Base-by-base conservation (phyloP, 257 asterid species). In the Ehretia macrophylla region DNA sequence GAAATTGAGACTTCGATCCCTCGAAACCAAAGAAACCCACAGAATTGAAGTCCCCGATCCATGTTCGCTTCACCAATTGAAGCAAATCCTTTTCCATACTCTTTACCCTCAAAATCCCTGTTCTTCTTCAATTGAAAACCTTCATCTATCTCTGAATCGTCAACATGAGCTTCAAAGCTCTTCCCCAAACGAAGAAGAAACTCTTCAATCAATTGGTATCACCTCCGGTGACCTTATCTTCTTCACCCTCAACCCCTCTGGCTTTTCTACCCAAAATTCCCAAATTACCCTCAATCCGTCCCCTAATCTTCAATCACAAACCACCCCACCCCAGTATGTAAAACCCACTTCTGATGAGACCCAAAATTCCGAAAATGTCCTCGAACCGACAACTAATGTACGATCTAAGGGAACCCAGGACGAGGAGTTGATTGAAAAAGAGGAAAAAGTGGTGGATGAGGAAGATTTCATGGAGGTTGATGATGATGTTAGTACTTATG, bases 91-190 rank as follows among this genome's bases (percentile, higher is more conserved):
- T 46, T 71, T 75, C 19, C 75, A 73, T 49, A 16, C 68, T 39
- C 77, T 87, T 9, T 77, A 85, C 49, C 64, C 75, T 32, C 46
- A 69, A 1, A 35, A 66, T 0, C 51, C 74, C 37, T 52, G n/a
- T n/a, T n/a, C 51, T 32, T 47, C 73, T 65, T 66, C 68, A 3
- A 69, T 82, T 55, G 76, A 68, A 67, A 73, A 89, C 32, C 62
- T 93, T 44, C 85, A 81, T 62, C 82, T 93, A 1, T 89, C 99
- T 17, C 93, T 84, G n/a, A 92, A 92, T 70, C 79, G 82, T 51
- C 77, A 65, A 32, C 94, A 85, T 46, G 87, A 89, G 23, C 83
- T 93, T 54, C 77, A 35, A 55, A 68, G 81, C 56, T 74, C 68
- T 16, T 60, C 72, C 1, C 70, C 75, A 0, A 62, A 79, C 32